phyloP scores from a whole-genome alignment of 2,329 filamentous ascomycete species.

The Trichothecium sympodiale region DNA sequence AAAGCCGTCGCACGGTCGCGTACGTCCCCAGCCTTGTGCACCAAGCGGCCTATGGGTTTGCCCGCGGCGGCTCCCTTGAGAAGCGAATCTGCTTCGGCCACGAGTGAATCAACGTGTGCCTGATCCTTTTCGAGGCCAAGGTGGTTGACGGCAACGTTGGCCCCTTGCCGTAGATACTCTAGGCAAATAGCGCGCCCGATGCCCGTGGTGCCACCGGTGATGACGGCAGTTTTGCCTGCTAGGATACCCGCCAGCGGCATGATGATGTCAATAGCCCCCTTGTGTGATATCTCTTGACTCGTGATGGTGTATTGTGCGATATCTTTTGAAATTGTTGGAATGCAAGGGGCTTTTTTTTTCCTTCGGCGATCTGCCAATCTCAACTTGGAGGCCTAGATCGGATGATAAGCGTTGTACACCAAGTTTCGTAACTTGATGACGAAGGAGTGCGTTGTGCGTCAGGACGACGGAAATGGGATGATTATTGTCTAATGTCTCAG shows the following conservation, averaged over 20 bases:
- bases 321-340: slow-evolving; percentile 7
- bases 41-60: slow-evolving; percentile 39
- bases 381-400: too few relatives aligned
- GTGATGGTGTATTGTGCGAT: slow-evolving; percentile 6
- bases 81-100: slow-evolving; percentile 39
- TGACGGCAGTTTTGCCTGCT: slow-evolving; percentile 65
- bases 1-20: slow-evolving; percentile 61
- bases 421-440: too few relatives aligned
- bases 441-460: too few relatives aligned
- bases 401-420: too few relatives aligned
- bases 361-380: too few relatives aligned
- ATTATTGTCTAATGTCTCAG: too few relatives aligned
- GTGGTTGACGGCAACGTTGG: slow-evolving; percentile 71
- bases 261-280: slow-evolving; percentile 1
- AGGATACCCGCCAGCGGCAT: slow-evolving; percentile 48
- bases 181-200: slow-evolving; percentile 80
- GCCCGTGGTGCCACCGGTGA: slow-evolving; percentile 78
- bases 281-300: too few relatives aligned
- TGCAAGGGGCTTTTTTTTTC: too few relatives aligned
- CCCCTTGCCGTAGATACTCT: slow-evolving; percentile 67
- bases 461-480: too few relatives aligned
- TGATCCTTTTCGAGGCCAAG: slow-evolving; percentile 47
- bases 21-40: slow-evolving; percentile 68
- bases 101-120: slow-evolving; percentile 39
- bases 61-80: slow-evolving; percentile 24